These are phyloP conservation scores for Neurospora sp. DNA, from an alignment of 2,329 filamentous ascomycete species.

Conservation along the genomic window DNA sequence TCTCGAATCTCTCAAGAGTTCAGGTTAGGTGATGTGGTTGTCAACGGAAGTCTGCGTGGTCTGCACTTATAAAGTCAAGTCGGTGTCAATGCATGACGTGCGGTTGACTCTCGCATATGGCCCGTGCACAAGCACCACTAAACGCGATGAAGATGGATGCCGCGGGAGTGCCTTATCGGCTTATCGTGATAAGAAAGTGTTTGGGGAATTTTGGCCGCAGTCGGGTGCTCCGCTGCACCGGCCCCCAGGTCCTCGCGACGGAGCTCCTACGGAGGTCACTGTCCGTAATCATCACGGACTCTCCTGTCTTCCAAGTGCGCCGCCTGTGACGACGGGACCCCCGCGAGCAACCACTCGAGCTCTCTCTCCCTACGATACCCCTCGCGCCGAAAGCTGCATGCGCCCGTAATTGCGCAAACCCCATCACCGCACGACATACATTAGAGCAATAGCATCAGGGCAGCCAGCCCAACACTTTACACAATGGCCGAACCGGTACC, in stretches of 20 bases:
- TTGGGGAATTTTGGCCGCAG: background rate
- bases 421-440: constrained; percentile 5
- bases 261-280: background rate
- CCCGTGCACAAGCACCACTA: background rate
- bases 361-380: background rate
- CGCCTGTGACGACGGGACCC: background rate
- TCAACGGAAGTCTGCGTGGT: background rate
- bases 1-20: background rate
- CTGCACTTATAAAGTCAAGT: background rate
- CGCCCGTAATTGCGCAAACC: constrained; percentile 5
- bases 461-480: background rate
- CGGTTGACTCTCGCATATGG: background rate
- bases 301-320: background rate
- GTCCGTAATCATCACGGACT: background rate
- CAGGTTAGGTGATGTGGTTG: background rate
- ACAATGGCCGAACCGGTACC: constrained; percentile 17
- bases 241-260: background rate
- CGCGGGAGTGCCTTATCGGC: background rate
- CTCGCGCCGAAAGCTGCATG: constrained; percentile 4
- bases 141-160: background rate
- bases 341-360: background rate
- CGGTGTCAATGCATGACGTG: background rate
- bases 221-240: background rate
- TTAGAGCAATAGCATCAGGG: constrained; percentile 1
- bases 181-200: background rate